Evolutionary conservation across 2,329 filamentous ascomycete species (phyloP).

Genomic region (Cladophialophora immunda): DNA sequence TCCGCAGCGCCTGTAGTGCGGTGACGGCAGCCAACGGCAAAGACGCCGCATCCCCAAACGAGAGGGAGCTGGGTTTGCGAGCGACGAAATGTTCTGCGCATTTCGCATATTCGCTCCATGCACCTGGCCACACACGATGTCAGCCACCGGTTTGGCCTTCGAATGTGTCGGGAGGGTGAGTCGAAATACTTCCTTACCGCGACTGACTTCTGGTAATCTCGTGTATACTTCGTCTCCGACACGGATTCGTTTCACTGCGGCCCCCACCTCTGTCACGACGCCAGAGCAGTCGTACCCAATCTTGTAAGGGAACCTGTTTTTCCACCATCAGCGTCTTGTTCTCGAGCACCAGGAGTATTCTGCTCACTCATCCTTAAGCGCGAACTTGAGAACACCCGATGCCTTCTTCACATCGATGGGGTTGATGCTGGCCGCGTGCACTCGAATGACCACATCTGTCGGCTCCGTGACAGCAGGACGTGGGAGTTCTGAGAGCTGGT

Average conservation of each 20-base stretch:
- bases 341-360: no score
- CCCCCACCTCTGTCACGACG: background rate
- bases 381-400: constrained; percentile 46
- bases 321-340: background rate
- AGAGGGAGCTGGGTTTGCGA: background rate
- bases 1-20: background rate
- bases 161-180: no score
- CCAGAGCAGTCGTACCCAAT: background rate
- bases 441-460: constrained; percentile 42
- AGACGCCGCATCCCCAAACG: background rate
- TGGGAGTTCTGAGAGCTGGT: background rate
- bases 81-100: background rate
- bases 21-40: background rate
- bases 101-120: background rate
- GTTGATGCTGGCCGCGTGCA: constrained; percentile 57
- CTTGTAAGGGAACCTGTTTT: background rate
- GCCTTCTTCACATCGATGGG: constrained; percentile 57
- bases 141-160: no score
- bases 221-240: background rate
- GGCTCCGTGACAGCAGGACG: constrained; percentile 14
- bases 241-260: background rate
- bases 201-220: background rate
- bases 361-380: background rate
- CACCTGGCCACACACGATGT: no score
- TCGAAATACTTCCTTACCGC: background rate